Evolutionary conservation across 768 basidiomycete species (phyloP).

Genomic region (Arthromyces matolae): DNA sequence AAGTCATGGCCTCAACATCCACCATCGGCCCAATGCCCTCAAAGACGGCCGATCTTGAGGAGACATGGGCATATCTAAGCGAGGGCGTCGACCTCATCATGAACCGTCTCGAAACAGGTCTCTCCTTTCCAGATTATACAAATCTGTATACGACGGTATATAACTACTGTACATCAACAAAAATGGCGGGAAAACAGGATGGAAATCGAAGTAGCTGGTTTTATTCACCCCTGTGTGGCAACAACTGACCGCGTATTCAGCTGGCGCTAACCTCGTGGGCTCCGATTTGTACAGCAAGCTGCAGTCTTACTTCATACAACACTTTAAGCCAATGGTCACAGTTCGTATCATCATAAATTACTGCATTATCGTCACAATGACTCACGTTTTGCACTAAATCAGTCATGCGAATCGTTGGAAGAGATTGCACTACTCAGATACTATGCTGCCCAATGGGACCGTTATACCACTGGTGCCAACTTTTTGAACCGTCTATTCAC

Average conservation of each 20-base stretch:
- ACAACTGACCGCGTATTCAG: constrained; percentile 33
- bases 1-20: constrained; percentile 9
- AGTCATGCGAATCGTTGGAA: constrained; percentile 80
- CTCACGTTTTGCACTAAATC: constrained; percentile 9
- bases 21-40: constrained; percentile 50
- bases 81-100: constrained; percentile 89
- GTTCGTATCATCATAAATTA: constrained; percentile 24
- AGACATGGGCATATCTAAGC: constrained; percentile 84
- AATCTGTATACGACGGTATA: constrained; percentile 89
- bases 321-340: constrained; percentile 70
- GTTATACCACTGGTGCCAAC: constrained; percentile 95
- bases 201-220: constrained; percentile 64
- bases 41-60: constrained; percentile 70
- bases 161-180: constrained; percentile 95
- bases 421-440: constrained; percentile 91
- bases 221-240: constrained; percentile 12
- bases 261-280: constrained; percentile 96
- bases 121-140: constrained; percentile 70
- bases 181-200: constrained; percentile 62
- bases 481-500: constrained; percentile 97
- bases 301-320: constrained; percentile 81
- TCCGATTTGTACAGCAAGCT: constrained; percentile 96
- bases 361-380: background rate
- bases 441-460: constrained; percentile 92
- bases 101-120: constrained; percentile 80